Evolutionary conservation across 2,329 filamentous ascomycete genomes (phyloP), one percentile per base, ranked within the genome.

Genomic region (Alternaria brassicicola): DNA sequence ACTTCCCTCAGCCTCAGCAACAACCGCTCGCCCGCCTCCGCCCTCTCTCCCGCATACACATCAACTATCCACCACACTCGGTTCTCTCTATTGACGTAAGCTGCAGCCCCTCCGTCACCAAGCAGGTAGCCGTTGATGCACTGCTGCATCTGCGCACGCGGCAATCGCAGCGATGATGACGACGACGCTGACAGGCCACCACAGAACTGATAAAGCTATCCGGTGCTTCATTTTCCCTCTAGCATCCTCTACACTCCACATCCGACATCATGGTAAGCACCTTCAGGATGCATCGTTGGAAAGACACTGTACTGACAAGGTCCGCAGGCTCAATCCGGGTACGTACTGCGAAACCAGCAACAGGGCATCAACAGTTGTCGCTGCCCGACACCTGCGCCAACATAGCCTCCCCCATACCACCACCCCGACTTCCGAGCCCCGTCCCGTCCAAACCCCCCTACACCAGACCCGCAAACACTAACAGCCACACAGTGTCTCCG

Each of bases 401-500:
- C 60, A 38, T 49, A 49, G 57, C 43, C 53, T 21, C 25, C 28
- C 28, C 43, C 30, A 46, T 57, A 31, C 30, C 51, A 21, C 48
- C 41, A 52, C 52, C n/a, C 51, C 48, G 38, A 52, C 52, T 15
- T 49, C 50, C 52, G 52, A 49, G 36, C 41, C 43, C 42, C 45
- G 13, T 17, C 41, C 23, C 52, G 31, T 23, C 7, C 12, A 23
- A n/a, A n/a, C n/a, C n/a, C 13, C 23, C 9, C 49, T 61, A 31
- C 52, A 48, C 35, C 55, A 15, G 12, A 39, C 31, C 23, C 23
- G 39, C 41, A 31, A 26, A 45, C 46, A 58, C 67, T 72, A 68
- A 73, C 50, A 33, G 19, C 12, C 7, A 36, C 38, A 19, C 79
- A 93, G 90, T 85, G 89, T 90, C 70, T 84, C 84, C 77, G 88